These are phyloP conservation scores for Diplotaxis tenuifolia DNA, from an alignment of 345 rosid genomes.

Conservation along the genomic window DNA sequence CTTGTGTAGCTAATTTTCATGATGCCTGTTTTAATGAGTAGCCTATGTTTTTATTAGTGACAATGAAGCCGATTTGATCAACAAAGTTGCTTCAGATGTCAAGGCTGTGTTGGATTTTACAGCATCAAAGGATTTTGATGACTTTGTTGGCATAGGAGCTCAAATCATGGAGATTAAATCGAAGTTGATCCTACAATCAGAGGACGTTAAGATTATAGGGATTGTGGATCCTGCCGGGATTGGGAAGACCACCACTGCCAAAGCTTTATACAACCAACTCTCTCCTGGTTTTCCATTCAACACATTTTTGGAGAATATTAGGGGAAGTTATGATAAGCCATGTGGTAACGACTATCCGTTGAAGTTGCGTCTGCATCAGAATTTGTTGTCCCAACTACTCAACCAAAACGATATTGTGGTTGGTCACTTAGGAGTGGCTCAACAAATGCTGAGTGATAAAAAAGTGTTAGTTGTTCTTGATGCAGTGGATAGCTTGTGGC, in stretches of 20 bases:
- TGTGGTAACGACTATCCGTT: background rate
- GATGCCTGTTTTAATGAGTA: background rate
- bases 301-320: background rate
- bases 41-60: background rate
- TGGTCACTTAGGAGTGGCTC: background rate
- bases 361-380: background rate
- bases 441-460: background rate
- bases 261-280: background rate
- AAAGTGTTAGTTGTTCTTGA: background rate
- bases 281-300: background rate
- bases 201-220: background rate
- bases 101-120: background rate
- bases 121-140: background rate
- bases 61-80: background rate
- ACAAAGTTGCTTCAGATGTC: background rate
- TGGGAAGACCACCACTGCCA: background rate
- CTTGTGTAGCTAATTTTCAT: background rate
- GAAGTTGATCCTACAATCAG: background rate
- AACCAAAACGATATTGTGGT: background rate
- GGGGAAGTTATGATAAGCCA: background rate
- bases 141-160: background rate
- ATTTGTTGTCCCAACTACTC: background rate
- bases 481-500: slow-evolving; percentile 1
- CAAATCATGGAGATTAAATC: background rate
- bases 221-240: background rate